These are phyloP conservation scores for Kurtzmaniella quercitrusa DNA, from an alignment of 1,139 yeast genomes.

Conservation along the genomic window DNA sequence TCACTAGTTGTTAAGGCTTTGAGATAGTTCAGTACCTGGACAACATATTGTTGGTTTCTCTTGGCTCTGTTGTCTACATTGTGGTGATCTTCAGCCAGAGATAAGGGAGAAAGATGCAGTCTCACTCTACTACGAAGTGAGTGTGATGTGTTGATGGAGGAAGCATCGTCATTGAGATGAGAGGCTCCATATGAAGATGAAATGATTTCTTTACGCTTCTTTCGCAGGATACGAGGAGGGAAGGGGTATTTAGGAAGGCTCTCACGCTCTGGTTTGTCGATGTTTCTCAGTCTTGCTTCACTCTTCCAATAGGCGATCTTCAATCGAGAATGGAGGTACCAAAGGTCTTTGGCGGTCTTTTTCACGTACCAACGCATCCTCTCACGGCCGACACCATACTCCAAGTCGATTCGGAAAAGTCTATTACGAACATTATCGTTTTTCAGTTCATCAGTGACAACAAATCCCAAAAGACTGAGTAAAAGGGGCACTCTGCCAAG, in stretches of 20 bases:
- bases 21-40: conserved; percentile 57
- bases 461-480: conserved; percentile 65
- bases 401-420: conserved; percentile 64
- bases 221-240: conserved; percentile 17
- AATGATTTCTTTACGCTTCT: not conserved
- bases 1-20: conserved; percentile 45
- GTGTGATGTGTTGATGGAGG: conserved; percentile 2
- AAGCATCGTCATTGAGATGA: not conserved
- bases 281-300: conserved; percentile 27
- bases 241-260: conserved; percentile 29
- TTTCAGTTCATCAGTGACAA: conserved; percentile 50
- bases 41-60: conserved; percentile 35
- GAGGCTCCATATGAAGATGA: not conserved
- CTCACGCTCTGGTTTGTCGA: conserved; percentile 3
- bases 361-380: conserved; percentile 77
- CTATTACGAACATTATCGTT: conserved; percentile 43
- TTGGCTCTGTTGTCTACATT: conserved; percentile 12
- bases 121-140: conserved; percentile 1
- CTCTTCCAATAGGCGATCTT: conserved; percentile 45
- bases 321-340: conserved; percentile 62
- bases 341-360: conserved; percentile 68
- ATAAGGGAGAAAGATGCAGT: conserved; percentile 8
- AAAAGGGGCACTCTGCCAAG: conserved; percentile 78
- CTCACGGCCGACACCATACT: conserved; percentile 84
- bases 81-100: not conserved